These are phyloP conservation scores for Plasmodium fragile DNA, from an alignment of 169 alveolate species.

Conservation along the genomic window DNA sequence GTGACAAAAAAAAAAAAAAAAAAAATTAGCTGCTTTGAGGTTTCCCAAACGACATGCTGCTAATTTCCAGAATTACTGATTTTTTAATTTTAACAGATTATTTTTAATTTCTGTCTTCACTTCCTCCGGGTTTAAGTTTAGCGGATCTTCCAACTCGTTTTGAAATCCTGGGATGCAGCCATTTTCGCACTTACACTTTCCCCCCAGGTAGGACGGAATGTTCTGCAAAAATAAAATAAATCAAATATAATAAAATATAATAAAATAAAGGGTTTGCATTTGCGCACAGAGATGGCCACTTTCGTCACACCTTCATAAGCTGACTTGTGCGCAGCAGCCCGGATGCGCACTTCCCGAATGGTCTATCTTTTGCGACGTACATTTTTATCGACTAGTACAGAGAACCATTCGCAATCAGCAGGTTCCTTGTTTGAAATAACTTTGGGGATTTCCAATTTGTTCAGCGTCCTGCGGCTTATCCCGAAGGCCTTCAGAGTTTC, in stretches of 20 bases:
- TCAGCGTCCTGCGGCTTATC: conserved; percentile 62
- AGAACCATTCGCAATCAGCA: conserved; percentile 73
- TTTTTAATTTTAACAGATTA: conserved; percentile 11
- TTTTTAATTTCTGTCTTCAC: conserved; percentile 52
- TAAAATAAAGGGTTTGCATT: neutral
- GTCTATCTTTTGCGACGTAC: conserved; percentile 7
- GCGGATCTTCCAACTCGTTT: conserved; percentile 28
- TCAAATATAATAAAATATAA: neutral
- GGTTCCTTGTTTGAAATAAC: conserved; percentile 19
- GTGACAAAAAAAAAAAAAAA: conserved; percentile 16
- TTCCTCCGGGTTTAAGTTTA: conserved; percentile 36
- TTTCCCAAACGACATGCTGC: neutral
- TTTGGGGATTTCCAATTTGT: conserved; percentile 61
- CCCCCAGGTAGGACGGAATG: conserved; percentile 60
- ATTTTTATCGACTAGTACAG: conserved; percentile 39
- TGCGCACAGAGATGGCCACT: neutral
- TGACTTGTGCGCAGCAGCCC: neutral
- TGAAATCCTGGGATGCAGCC: conserved; percentile 67
- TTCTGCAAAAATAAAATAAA: conserved; percentile 25
- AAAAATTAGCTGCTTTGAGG: neutral
- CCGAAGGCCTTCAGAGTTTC: conserved; percentile 61
- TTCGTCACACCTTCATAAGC: neutral
- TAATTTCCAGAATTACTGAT: conserved; percentile 7
- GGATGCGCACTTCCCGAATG: neutral
- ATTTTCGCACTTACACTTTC: conserved; percentile 45